Percentiles rank a stretch among this genome's conserved stretches.
phyloP scores from a whole-genome alignment of 2,329 filamentous ascomycete genomes.

The Colletotrichum coccodes region DNA sequence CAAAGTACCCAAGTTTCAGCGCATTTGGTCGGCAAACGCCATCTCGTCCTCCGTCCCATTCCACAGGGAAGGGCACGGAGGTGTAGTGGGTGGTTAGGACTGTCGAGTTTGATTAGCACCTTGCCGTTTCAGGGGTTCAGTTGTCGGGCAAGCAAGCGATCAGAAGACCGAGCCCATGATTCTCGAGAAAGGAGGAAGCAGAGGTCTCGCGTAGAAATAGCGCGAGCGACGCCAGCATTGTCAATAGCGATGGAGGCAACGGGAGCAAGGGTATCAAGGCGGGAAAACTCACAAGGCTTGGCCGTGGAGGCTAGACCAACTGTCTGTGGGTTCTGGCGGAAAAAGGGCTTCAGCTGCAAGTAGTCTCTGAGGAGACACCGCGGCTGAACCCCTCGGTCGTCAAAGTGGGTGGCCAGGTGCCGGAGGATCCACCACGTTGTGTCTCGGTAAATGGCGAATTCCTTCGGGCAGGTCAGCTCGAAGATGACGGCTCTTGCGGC shows the following conservation, averaged over 20 bases:
- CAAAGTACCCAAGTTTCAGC: slow-evolving; percentile 58
- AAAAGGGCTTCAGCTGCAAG: slow-evolving; percentile 35
- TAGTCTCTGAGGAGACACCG: slow-evolving; percentile 39
- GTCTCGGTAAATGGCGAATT: slow-evolving; percentile 51
- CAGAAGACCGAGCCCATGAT: background rate
- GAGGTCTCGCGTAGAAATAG: no score
- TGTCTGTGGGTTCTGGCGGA: slow-evolving; percentile 26
- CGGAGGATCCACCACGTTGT: slow-evolving; percentile 51
- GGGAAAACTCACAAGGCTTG: slow-evolving; percentile 40
- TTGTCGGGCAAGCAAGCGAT: no score
- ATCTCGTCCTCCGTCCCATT: slow-evolving; percentile 38
- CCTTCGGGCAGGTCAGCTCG: slow-evolving; percentile 49
- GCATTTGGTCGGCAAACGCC: slow-evolving; percentile 57
- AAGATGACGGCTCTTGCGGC: slow-evolving; percentile 50
- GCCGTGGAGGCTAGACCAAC: slow-evolving; percentile 42
- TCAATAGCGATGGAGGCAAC: no score
- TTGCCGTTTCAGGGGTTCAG: no score
- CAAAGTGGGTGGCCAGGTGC: slow-evolving; percentile 39
- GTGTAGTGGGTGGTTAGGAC: slow-evolving; percentile 42
- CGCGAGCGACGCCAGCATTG: no score
- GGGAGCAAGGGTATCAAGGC: background rate
- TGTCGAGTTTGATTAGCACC: background rate
- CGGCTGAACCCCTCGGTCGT: slow-evolving; percentile 33
- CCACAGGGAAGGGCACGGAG: slow-evolving; percentile 38
- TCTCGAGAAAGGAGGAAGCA: background rate